phyloP scores from a whole-genome alignment of 345 rosid species.

The Murraya paniculata region DNA sequence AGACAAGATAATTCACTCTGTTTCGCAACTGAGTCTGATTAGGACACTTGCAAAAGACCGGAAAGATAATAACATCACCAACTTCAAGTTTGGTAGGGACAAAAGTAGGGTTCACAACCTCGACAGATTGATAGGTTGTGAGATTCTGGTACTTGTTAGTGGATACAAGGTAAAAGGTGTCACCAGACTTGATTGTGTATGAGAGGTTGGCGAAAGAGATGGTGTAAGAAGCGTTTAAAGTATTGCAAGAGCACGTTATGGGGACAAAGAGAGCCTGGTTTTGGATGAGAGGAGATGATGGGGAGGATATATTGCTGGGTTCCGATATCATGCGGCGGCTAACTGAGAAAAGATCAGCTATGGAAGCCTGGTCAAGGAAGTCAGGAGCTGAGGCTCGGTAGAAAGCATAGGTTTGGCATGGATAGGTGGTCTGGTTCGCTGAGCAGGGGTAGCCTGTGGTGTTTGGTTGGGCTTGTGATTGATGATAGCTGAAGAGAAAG shows the following conservation, averaged over 20 bases:
- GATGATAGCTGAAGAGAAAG: slow-evolving; percentile 19
- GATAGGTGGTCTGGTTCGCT: slow-evolving; percentile 35
- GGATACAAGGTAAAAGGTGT: slow-evolving; percentile 47
- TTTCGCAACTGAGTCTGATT: slow-evolving; percentile 32
- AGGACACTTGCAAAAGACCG: slow-evolving; percentile 68
- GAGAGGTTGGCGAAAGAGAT: slow-evolving; percentile 50
- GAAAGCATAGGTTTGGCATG: slow-evolving; percentile 59
- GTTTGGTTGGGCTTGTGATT: slow-evolving; percentile 38
- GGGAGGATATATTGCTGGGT: slow-evolving; percentile 60
- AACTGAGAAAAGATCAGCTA: slow-evolving; percentile 58
- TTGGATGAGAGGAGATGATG: slow-evolving; percentile 40
- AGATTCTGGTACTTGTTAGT: slow-evolving; percentile 38
- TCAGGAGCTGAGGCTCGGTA: slow-evolving; percentile 44
- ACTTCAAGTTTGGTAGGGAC: slow-evolving; percentile 36
- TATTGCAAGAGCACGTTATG: slow-evolving; percentile 54
- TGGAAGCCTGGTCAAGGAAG: slow-evolving; percentile 52
- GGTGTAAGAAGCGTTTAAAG: slow-evolving; percentile 24
- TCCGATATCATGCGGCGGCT: slow-evolving; percentile 59
- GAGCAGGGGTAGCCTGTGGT: slow-evolving; percentile 43
- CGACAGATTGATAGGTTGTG: slow-evolving; percentile 63
- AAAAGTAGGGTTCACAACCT: slow-evolving; percentile 51
- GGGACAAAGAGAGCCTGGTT: slow-evolving; percentile 59
- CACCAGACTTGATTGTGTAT: slow-evolving; percentile 36
- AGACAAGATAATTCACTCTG: slow-evolving; percentile 38
- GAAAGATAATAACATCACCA: slow-evolving; percentile 45